These are phyloP conservation scores for Agaricales sp. DNA, from an alignment of 1,284 basidiomycete species.

Conservation along the genomic window DNA sequence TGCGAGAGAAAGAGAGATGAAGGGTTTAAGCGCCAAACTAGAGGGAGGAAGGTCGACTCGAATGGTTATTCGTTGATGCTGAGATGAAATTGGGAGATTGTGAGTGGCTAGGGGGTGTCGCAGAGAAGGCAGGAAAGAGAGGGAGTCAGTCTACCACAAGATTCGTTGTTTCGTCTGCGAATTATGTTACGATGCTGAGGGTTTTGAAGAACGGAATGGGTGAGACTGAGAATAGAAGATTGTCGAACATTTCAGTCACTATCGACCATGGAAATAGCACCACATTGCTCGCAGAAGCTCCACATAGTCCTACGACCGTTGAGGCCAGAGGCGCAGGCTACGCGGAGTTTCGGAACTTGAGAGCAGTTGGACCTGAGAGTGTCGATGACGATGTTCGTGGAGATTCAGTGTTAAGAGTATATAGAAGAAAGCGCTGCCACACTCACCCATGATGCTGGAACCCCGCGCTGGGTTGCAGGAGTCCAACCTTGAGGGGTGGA, in stretches of 20 bases:
- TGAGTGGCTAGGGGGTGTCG: too few relatives aligned
- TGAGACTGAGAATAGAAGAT: slow-evolving; percentile 8
- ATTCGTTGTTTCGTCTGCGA: too few relatives aligned
- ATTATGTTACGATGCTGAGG: too few relatives aligned
- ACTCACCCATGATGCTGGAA: slow-evolving; percentile 69
- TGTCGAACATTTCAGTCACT: slow-evolving; percentile 37
- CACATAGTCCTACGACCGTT: slow-evolving; percentile 65
- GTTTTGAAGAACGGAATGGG: slow-evolving; percentile 6
- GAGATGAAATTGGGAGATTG: too few relatives aligned
- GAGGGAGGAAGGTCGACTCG: too few relatives aligned
- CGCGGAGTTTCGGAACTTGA: slow-evolving; percentile 67
- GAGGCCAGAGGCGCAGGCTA: slow-evolving; percentile 50
- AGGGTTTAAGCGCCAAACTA: too few relatives aligned
- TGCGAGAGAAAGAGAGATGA: too few relatives aligned
- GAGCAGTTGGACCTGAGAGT: slow-evolving; percentile 50
- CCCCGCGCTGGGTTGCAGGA: slow-evolving; percentile 54
- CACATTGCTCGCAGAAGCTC: slow-evolving; percentile 79
- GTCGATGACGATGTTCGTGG: too few relatives aligned
- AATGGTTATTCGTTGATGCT: too few relatives aligned
- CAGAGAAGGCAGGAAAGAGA: too few relatives aligned
- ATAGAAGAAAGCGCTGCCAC: slow-evolving; percentile 2
- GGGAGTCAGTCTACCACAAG: too few relatives aligned
- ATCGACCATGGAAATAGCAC: slow-evolving; percentile 79
- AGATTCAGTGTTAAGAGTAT: too few relatives aligned
- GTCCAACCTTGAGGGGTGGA: slow-evolving; percentile 33